Evolutionary conservation across 148 eudicot species (phyloP).

Genomic region (Heliosperma pusillum): DNA sequence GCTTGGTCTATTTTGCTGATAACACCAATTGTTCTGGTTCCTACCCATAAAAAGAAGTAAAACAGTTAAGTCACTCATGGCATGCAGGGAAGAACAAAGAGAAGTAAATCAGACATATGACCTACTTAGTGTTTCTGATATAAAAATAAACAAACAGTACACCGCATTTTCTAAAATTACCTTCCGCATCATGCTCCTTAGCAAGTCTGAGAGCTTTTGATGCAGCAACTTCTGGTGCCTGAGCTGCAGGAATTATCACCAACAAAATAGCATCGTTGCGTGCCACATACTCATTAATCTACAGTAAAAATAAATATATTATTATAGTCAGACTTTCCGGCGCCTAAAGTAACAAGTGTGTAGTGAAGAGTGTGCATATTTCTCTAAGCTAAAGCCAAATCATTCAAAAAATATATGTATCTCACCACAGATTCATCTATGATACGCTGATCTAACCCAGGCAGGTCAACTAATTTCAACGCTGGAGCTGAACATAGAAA

Average conservation of each 20-base stretch:
- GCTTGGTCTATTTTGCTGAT: constrained; percentile 98
- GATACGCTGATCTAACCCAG: constrained; percentile 91
- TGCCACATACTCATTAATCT: constrained; percentile 78
- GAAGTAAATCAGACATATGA: neutral
- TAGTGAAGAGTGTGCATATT: constrained; percentile 5
- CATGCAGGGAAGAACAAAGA: constrained; percentile 4
- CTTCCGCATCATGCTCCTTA: constrained; percentile 86
- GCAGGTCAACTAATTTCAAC: constrained; percentile 84
- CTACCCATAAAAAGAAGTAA: constrained; percentile 34
- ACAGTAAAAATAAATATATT: constrained; percentile 22
- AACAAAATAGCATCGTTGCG: constrained; percentile 89
- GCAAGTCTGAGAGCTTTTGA: constrained; percentile 84
- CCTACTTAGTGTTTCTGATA: neutral
- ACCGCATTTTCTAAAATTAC: constrained; percentile 39
- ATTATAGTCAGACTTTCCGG: constrained; percentile 23
- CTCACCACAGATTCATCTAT: constrained; percentile 90
- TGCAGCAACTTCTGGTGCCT: constrained; percentile 83
- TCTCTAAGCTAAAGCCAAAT: neutral
- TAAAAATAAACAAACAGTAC: neutral
- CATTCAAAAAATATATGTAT: constrained; percentile 4
- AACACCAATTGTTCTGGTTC: constrained; percentile 93
- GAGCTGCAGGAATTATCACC: constrained; percentile 86
- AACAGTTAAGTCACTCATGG: neutral
- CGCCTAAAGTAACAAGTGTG: constrained; percentile 8
- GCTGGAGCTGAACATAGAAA: constrained; percentile 67